Conservation (phyloP, 768 basidiomycete genomes). For the Trametes gibbosa region DNA sequence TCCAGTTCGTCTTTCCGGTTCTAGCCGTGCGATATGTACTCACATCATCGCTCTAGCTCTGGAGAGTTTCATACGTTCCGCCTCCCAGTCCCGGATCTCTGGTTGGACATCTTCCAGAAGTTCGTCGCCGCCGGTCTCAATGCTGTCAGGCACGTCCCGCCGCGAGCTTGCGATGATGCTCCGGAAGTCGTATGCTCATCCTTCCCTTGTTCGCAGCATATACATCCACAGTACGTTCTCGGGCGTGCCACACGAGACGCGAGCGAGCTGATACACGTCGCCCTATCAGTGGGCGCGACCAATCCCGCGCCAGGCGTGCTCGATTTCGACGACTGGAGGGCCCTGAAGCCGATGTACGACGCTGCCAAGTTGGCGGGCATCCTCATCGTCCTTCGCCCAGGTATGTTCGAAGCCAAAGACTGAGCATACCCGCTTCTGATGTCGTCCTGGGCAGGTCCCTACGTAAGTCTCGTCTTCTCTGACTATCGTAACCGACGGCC, state of each 20-base stretch:
- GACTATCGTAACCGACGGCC: too few species aligned
- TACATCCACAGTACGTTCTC: slow-evolving; percentile 60
- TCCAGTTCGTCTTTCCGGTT: slow-evolving; percentile 48
- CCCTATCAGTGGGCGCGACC: slow-evolving; percentile 49
- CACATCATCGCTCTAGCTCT: slow-evolving; percentile 43
- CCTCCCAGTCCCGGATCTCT: slow-evolving; percentile 73
- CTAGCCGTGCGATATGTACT: not conserved
- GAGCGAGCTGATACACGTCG: not conserved
- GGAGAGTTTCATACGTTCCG: slow-evolving; percentile 87
- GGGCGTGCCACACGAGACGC: too few species aligned
- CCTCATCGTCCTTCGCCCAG: slow-evolving; percentile 79
- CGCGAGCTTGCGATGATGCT: not conserved
- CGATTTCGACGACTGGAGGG: slow-evolving; percentile 71
- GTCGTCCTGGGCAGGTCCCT: slow-evolving; percentile 13
- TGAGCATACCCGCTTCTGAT: not conserved
- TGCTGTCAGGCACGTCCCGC: slow-evolving; percentile 45
- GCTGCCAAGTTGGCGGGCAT: slow-evolving; percentile 72
- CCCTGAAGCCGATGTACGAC: slow-evolving; percentile 67
- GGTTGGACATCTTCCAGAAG: slow-evolving; percentile 82
- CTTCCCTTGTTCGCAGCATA: slow-evolving; percentile 32
- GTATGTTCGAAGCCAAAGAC: slow-evolving; percentile 33
- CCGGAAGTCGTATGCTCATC: too few species aligned
- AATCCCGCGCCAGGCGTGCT: slow-evolving; percentile 73
- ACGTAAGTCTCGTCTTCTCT: slow-evolving; percentile 27
- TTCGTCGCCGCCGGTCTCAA: slow-evolving; percentile 80